These are phyloP conservation scores for Cladosporium sp. DNA, from an alignment of 2,329 filamentous ascomycete genomes.

Conservation along the genomic window DNA sequence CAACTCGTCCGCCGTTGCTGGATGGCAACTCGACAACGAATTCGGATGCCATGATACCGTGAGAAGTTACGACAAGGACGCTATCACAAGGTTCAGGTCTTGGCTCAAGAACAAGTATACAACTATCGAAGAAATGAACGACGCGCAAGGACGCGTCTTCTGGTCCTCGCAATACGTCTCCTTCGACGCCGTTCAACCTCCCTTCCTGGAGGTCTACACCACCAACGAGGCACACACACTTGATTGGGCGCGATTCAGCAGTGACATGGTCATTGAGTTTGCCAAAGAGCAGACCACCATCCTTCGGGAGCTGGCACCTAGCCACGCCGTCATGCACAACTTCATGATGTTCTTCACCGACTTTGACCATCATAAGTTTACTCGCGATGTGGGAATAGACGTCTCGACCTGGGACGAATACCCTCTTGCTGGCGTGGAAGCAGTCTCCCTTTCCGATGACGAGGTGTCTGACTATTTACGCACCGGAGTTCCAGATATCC, in stretches of 20 bases:
- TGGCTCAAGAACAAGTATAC: constrained; percentile 30
- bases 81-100: constrained; percentile 26
- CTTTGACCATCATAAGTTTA: constrained; percentile 29
- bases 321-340: constrained; percentile 27
- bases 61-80: constrained; percentile 28
- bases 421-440: constrained; percentile 24
- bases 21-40: constrained; percentile 31
- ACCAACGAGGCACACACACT: constrained; percentile 29
- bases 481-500: constrained; percentile 28
- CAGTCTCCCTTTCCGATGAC: constrained; percentile 22
- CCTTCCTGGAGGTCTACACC: constrained; percentile 29
- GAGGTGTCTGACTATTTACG: constrained; percentile 27
- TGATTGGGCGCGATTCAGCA: constrained; percentile 30
- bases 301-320: constrained; percentile 24
- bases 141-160: constrained; percentile 29
- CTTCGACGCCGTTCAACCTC: constrained; percentile 28
- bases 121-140: constrained; percentile 30
- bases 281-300: constrained; percentile 29
- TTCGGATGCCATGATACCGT: constrained; percentile 32
- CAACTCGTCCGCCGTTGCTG: constrained; percentile 25
- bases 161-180: constrained; percentile 30
- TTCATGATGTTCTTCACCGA: constrained; percentile 29
- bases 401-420: constrained; percentile 28
- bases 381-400: constrained; percentile 28
- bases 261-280: constrained; percentile 30